Evolutionary conservation across 2,329 filamentous ascomycete genomes (phyloP).

Genomic region (Fusarium tanahbumbuense): DNA sequence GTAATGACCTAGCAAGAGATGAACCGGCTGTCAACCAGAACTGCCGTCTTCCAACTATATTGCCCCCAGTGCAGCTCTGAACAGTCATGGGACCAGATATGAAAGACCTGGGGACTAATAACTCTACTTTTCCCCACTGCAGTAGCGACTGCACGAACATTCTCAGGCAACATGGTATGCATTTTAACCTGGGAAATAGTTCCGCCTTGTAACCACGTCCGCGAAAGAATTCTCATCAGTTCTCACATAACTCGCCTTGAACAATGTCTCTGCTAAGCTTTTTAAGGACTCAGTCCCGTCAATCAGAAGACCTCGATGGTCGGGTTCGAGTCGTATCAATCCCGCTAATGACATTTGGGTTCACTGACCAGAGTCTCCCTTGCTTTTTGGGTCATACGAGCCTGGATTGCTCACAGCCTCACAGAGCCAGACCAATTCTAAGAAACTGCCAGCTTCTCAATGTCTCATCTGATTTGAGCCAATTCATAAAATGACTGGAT

Average conservation of each 20-base stretch:
- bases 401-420: conserved; percentile 24
- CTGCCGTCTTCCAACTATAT: not conserved
- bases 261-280: conserved; percentile 24
- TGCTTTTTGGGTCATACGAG: conserved; percentile 41
- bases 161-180: not conserved
- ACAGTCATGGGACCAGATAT: not conserved
- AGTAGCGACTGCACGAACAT: not conserved
- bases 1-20: conserved; percentile 14
- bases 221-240: conserved; percentile 34
- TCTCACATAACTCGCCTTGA: conserved; percentile 35
- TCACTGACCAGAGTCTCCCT: conserved; percentile 32
- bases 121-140: not conserved
- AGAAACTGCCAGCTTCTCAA: conserved; percentile 11
- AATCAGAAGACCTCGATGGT: conserved; percentile 19
- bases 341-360: conserved; percentile 31
- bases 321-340: conserved; percentile 20
- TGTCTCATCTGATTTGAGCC: conserved; percentile 36
- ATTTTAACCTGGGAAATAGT: not conserved
- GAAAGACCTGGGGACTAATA: not conserved
- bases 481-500: conserved; percentile 7
- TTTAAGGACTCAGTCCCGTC: conserved; percentile 10
- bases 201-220: not conserved
- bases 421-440: conserved; percentile 2
- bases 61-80: not conserved
- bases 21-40: not conserved